Conservation (phyloP, 305 asterid species). For the Coffea humblotiana region DNA sequence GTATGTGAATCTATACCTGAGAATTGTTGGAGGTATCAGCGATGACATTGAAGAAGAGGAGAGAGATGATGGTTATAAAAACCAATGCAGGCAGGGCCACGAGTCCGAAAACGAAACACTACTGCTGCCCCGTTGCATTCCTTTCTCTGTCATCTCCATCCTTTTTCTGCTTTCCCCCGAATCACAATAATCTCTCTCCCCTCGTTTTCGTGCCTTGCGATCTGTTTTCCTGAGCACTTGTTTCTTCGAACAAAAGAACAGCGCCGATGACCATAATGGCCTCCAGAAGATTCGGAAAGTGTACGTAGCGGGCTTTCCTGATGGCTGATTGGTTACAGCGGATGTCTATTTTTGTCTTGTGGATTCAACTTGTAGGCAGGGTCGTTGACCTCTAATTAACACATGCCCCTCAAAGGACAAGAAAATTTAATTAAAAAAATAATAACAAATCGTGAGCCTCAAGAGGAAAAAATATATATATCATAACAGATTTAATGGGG, state of each 20-base stretch:
- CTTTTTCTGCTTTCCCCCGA: neutral
- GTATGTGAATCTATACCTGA: conserved; percentile 23
- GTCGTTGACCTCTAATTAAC: too few relatives aligned
- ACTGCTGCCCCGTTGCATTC: conserved; percentile 9
- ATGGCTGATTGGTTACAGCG: too few relatives aligned
- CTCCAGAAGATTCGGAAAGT: too few relatives aligned
- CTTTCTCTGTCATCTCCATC: conserved; percentile 13
- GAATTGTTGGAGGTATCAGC: conserved; percentile 32
- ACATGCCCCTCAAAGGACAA: too few relatives aligned
- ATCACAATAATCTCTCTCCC: neutral
- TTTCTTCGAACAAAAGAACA: neutral
- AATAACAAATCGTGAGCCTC: too few relatives aligned
- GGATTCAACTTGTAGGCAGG: too few relatives aligned
- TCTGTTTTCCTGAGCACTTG: neutral
- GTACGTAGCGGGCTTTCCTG: too few relatives aligned
- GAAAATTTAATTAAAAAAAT: too few relatives aligned
- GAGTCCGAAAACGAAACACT: neutral
- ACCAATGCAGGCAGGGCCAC: conserved; percentile 22
- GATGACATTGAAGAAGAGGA: conserved; percentile 1
- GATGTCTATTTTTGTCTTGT: too few relatives aligned
- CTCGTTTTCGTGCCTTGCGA: neutral
- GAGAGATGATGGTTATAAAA: conserved; percentile 12
- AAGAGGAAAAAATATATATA: too few relatives aligned
- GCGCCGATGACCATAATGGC: neutral
- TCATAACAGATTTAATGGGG: too few relatives aligned